phyloP scores from a whole-genome alignment of 1,284 basidiomycete genomes.

The Cryptococcus sp. region DNA sequence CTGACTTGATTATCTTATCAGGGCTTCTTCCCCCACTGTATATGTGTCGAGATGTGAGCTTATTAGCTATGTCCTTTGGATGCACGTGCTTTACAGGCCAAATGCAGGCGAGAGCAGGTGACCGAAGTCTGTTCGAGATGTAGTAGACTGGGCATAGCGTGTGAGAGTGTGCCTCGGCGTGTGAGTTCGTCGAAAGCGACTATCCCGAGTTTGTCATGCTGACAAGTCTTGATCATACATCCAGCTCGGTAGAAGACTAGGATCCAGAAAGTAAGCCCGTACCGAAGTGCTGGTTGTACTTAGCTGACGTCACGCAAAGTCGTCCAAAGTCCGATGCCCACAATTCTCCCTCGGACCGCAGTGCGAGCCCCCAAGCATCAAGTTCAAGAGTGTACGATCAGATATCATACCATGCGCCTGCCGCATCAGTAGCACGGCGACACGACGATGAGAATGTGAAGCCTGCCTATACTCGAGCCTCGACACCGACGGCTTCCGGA shows the following conservation, averaged over 20 bases:
- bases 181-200: conserved; percentile 1
- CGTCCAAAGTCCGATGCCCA: no score
- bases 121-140: conserved; percentile 13
- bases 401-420: no score
- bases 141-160: conserved; percentile 5
- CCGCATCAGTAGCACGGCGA: no score
- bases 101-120: conserved; percentile 12
- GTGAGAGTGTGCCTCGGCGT: conserved; percentile 16
- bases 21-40: no score
- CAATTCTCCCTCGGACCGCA: no score
- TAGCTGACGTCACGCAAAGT: no score
- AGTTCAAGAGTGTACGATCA: no score
- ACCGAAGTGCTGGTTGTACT: neutral
- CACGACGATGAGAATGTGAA: no score
- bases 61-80: no score
- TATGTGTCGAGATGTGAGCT: no score
- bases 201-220: neutral
- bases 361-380: no score
- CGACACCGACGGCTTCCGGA: neutral
- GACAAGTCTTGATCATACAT: neutral
- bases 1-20: no score
- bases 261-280: conserved; percentile 23
- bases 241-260: conserved; percentile 23
- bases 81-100: conserved; percentile 5
- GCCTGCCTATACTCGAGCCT: neutral